Percentiles rank a stretch among this genome's conserved stretches.
Evolutionary conservation across 768 basidiomycete species (phyloP).

Genomic region (Glaciozyma antarctica): DNA sequence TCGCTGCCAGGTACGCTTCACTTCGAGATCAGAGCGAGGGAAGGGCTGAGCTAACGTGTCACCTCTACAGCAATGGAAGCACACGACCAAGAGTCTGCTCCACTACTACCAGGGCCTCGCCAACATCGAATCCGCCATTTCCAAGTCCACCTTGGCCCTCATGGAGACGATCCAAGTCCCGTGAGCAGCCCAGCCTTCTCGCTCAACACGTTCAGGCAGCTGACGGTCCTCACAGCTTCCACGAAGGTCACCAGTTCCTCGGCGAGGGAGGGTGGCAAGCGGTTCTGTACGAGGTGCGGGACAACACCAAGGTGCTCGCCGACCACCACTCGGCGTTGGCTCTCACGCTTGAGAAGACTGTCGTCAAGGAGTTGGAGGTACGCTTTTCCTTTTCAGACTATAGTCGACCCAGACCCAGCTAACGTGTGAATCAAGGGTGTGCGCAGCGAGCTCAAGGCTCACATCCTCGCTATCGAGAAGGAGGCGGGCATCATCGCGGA

Average conservation of each 20-base stretch:
- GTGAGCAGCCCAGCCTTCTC: background rate
- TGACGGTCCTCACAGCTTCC: constrained; percentile 11
- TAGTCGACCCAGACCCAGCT: background rate
- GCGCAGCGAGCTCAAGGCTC: constrained; percentile 26
- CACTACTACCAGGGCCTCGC: constrained; percentile 31
- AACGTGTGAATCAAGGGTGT: background rate
- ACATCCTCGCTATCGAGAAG: constrained; percentile 46
- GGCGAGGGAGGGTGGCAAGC: constrained; percentile 42
- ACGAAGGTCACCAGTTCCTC: constrained; percentile 32
- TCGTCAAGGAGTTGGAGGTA: constrained; percentile 25
- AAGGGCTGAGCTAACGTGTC: background rate
- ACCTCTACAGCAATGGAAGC: constrained; percentile 6
- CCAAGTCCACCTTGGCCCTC: constrained; percentile 23
- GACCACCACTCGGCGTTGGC: constrained; percentile 25
- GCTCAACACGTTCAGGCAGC: background rate
- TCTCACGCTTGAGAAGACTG: constrained; percentile 22
- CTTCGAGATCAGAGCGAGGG: background rate
- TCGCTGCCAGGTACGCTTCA: constrained; percentile 14
- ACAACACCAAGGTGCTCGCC: constrained; percentile 28
- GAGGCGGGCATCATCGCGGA: constrained; percentile 39
- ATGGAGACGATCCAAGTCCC: constrained; percentile 31
- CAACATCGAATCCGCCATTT: constrained; percentile 19
- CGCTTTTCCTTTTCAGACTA: background rate
- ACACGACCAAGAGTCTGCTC: constrained; percentile 25
- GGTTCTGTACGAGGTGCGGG: constrained; percentile 30